Evolutionary conservation across 2,329 filamentous ascomycete species (phyloP).

Genomic region (Cladosporium sp.): DNA sequence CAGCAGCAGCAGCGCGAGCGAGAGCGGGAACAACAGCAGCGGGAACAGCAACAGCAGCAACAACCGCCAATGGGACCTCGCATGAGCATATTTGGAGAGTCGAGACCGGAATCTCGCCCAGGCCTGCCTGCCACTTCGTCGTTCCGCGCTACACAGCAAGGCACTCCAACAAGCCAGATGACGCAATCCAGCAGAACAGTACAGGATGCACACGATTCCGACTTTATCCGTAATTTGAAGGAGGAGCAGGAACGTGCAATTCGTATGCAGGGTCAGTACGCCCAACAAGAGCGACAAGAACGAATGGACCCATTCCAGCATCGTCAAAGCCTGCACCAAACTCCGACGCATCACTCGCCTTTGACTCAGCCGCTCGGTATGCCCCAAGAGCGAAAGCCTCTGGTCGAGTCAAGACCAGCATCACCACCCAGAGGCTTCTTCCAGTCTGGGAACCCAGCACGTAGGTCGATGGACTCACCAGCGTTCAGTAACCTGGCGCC

Average conservation of each 20-base stretch:
- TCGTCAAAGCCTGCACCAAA: slow-evolving; percentile 15
- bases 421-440: slow-evolving; percentile 22
- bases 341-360: slow-evolving; percentile 26
- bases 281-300: slow-evolving; percentile 23
- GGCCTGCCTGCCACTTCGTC: slow-evolving; percentile 15
- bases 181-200: slow-evolving; percentile 14
- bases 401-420: slow-evolving; percentile 29
- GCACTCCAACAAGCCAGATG: slow-evolving; percentile 20
- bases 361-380: slow-evolving; percentile 20
- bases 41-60: not conserved
- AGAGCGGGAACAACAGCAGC: slow-evolving; percentile 4
- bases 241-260: slow-evolving; percentile 32
- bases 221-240: slow-evolving; percentile 24
- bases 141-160: slow-evolving; percentile 20
- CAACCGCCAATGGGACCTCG: slow-evolving; percentile 29
- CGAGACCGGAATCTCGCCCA: slow-evolving; percentile 26
- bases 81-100: slow-evolving; percentile 30
- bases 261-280: slow-evolving; percentile 23
- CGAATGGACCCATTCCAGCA: slow-evolving; percentile 23
- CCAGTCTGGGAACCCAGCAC: slow-evolving; percentile 14
- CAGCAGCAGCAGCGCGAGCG: not conserved
- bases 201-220: slow-evolving; percentile 17
- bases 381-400: slow-evolving; percentile 24
- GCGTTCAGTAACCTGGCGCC: slow-evolving; percentile 12
- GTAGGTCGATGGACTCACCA: slow-evolving; percentile 18